Evolutionary conservation across 1,139 yeast genomes (phyloP), one percentile per base, ranked within the genome.

Genomic region (Diutina mesorugosa): DNA sequence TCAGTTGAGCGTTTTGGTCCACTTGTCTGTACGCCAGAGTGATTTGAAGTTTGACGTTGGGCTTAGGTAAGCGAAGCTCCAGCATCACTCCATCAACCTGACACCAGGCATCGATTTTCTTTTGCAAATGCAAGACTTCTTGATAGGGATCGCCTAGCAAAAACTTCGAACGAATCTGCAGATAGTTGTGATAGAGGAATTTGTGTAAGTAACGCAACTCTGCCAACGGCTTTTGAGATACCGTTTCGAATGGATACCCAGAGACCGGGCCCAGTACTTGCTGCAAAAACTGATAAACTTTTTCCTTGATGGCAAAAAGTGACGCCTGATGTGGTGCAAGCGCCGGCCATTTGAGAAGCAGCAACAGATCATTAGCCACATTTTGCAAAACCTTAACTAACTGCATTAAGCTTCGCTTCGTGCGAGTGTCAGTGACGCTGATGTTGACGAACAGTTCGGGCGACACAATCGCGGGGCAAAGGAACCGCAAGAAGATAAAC

Each of bases 381-480:
- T 87, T 84, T 70, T 93, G 99, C 52, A 91, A 73, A 38, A 88
- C 84, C 64, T 90, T 89, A 4, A 96, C 98, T 55, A 93, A 71
- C 60, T 88, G 85, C 64, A 93, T 85, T 56, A 89, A 76, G 0
- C 90, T 81, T 61, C 96, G 77, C 61, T 90, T 85, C 10, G 85
- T 83, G 45, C 74, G 77, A 6, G 69, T 71, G 62, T 63, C 74
- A 6, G 74, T 69, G 45, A 81, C 73, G 29, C 74, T 74, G 57
- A 86, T 81, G 55, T 69, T 71, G 58, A 76, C 72, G 58, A 70
- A 74, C 4, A 90, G 78, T 61, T 89, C 96, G 0, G 98, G 97
- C 53, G 93, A 85, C 14, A 91, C 91, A 60, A 93, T 84, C 0
- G 96, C 96, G 8, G 99, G 98, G 66, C 96, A 90, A 60, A 90